phyloP scores from a whole-genome alignment of 1,284 basidiomycete genomes.

The Melampsora abietis-canadensis region DNA sequence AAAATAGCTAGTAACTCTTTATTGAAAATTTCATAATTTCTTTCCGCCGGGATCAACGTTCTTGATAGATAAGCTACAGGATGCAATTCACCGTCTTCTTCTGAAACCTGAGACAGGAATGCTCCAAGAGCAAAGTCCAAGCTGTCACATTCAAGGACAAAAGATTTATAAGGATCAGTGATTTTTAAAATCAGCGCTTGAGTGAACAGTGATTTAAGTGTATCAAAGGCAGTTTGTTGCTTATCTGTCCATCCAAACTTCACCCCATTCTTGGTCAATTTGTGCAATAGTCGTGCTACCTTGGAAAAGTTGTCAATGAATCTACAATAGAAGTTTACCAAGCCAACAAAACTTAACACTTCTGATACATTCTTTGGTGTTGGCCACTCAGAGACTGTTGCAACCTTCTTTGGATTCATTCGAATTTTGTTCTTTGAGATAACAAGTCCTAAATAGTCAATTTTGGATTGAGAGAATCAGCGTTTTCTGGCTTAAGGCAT shows the following conservation, averaged over 20 bases:
- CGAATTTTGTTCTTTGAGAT: not conserved
- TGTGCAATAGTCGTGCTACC: not conserved
- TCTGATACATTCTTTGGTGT: not conserved
- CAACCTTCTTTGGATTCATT: constrained; percentile 19
- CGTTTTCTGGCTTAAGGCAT: constrained; percentile 5
- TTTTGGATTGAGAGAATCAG: constrained; percentile 13
- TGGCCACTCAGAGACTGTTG: constrained; percentile 5
- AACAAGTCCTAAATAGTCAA: constrained; percentile 12
- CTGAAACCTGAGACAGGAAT: not conserved
- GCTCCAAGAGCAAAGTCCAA: not conserved
- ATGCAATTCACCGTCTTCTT: not conserved
- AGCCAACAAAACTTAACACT: constrained; percentile 12
- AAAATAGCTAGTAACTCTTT: not conserved
- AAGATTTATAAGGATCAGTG: not conserved
- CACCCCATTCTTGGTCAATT: not conserved
- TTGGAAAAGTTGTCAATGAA: constrained; percentile 6
- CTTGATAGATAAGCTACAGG: not conserved
- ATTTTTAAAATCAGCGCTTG: not conserved
- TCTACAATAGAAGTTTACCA: constrained; percentile 11
- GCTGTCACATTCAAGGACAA: constrained; percentile 4
- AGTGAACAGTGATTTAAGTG: not conserved
- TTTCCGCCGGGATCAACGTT: not conserved
- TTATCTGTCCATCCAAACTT: not conserved
- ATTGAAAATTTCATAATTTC: not conserved
- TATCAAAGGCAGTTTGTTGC: not conserved